A percentile compares a stretch with the other conserved stretches of the same genome.
phyloP scores from a whole-genome alignment of 1,284 basidiomycete species.

The Apiotrichum siamense region DNA sequence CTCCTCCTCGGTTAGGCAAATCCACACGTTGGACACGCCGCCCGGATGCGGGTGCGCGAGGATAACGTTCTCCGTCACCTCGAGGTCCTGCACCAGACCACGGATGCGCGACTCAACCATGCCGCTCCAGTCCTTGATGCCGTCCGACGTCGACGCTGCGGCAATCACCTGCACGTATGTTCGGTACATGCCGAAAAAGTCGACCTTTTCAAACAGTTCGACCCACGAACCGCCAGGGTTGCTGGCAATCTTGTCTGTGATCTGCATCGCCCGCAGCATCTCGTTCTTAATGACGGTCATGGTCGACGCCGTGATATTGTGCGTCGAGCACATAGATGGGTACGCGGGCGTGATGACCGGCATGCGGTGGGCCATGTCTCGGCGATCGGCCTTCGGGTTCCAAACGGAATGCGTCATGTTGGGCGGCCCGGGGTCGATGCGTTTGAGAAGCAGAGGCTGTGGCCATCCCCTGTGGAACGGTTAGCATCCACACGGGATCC shows the following conservation, averaged over 20 bases:
- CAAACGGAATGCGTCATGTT: constrained; percentile 82
- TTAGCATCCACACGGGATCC: too few species aligned
- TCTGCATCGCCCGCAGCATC: constrained; percentile 87
- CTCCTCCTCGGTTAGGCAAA: constrained; percentile 81
- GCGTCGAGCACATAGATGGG: constrained; percentile 99
- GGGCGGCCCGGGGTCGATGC: constrained; percentile 85
- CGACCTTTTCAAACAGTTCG: constrained; percentile 85
- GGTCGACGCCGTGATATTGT: constrained; percentile 93
- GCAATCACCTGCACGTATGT: constrained; percentile 99
- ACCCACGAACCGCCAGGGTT: constrained; percentile 70
- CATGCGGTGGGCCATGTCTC: constrained; percentile 92
- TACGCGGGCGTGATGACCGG: constrained; percentile 99
- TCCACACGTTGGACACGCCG: constrained; percentile 80
- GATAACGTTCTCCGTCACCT: constrained; percentile 84
- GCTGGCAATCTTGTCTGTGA: constrained; percentile 82
- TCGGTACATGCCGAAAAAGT: constrained; percentile 95
- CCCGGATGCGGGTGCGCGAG: constrained; percentile 94
- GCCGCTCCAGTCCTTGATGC: constrained; percentile 93
- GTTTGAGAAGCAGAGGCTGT: constrained; percentile 90
- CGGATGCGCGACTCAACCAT: constrained; percentile 97
- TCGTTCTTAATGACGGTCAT: constrained; percentile 96
- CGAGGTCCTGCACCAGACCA: constrained; percentile 94
- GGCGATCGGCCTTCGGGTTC: constrained; percentile 96
- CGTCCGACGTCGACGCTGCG: constrained; percentile 71
- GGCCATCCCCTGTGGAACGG: constrained; percentile 98